phyloP scores from a whole-genome alignment of 768 basidiomycete genomes.

The Kwoniella newhampshirensis region DNA sequence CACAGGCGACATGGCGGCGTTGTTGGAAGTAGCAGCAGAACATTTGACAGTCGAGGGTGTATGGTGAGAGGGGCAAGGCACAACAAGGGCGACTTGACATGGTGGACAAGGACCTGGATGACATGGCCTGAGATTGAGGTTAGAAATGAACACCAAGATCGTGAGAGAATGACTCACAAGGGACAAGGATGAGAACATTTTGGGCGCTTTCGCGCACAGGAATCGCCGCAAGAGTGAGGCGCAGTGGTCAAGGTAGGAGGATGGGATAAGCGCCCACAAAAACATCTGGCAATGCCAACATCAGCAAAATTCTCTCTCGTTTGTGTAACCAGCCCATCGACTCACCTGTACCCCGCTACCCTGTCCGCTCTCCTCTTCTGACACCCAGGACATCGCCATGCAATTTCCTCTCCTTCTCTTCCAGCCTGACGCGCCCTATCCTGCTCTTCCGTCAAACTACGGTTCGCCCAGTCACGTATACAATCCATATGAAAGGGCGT shows the following conservation, averaged over 20 bases:
- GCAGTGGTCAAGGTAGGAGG: slow-evolving; percentile 33
- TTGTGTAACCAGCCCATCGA: too few species aligned
- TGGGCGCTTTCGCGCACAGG: slow-evolving; percentile 47
- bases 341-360: slow-evolving; percentile 70
- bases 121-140: slow-evolving; percentile 57
- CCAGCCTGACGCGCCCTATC: slow-evolving; percentile 57
- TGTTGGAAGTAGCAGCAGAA: slow-evolving; percentile 37
- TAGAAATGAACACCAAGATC: background rate
- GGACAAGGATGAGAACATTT: slow-evolving; percentile 80
- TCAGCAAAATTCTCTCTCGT: slow-evolving; percentile 67
- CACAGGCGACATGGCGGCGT: slow-evolving; percentile 39
- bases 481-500: slow-evolving; percentile 88
- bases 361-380: slow-evolving; percentile 71
- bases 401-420: slow-evolving; percentile 60
- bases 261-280: slow-evolving; percentile 32
- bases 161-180: slow-evolving; percentile 51
- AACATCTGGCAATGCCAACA: slow-evolving; percentile 46
- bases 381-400: slow-evolving; percentile 92
- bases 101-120: slow-evolving; percentile 97
- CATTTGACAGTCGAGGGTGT: slow-evolving; percentile 58
- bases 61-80: slow-evolving; percentile 76
- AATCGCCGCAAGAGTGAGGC: slow-evolving; percentile 54
- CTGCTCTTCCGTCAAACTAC: slow-evolving; percentile 72
- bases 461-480: slow-evolving; percentile 76
- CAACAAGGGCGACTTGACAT: slow-evolving; percentile 73